Percentiles rank a stretch among this genome's conserved stretches.
These are phyloP conservation scores for Pleoardoris graminearum DNA, from an alignment of 2,329 filamentous ascomycete genomes.

Conservation along the genomic window DNA sequence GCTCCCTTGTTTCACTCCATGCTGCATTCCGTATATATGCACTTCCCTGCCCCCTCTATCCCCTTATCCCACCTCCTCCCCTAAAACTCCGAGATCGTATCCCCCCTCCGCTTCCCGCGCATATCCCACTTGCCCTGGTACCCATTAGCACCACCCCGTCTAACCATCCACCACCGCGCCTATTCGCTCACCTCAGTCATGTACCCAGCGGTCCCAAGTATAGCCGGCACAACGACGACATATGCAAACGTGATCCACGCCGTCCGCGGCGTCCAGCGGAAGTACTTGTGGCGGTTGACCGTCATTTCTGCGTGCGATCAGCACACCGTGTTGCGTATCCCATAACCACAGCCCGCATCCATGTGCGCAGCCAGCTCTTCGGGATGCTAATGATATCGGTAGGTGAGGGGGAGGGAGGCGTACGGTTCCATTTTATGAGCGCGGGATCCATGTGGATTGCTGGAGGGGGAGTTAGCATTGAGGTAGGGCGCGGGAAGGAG, in stretches of 20 bases:
- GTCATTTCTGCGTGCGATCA: conserved; percentile 67
- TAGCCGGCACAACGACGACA: conserved; percentile 69
- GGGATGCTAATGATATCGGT: too few relatives aligned
- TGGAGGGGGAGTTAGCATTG: conserved; percentile 39
- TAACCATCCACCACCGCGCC: too few relatives aligned
- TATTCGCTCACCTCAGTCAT: conserved; percentile 82
- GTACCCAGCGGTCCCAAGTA: conserved; percentile 73
- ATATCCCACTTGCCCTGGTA: conserved; percentile 81
- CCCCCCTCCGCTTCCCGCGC: conserved; percentile 84
- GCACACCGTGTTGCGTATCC: too few relatives aligned
- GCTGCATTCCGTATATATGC: conserved; percentile 3
- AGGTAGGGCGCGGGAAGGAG: neutral
- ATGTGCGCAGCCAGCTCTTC: too few relatives aligned
- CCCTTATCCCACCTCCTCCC: conserved; percentile 1
- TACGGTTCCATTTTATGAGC: conserved; percentile 59
- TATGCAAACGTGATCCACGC: conserved; percentile 80
- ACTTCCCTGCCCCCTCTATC: neutral
- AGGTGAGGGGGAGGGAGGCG: conserved; percentile 45
- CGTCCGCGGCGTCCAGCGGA: conserved; percentile 87
- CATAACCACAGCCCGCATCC: too few relatives aligned
- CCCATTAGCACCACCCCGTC: conserved; percentile 17
- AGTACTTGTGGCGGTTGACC: conserved; percentile 87
- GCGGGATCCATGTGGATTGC: conserved; percentile 59
- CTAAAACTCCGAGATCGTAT: conserved; percentile 79
- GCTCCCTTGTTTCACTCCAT: too few relatives aligned